Percentiles rank a stretch among this genome's conserved stretches.
Conservation (phyloP, 805 yeast genomes). For the Tetrapisispora phaffii region DNA sequence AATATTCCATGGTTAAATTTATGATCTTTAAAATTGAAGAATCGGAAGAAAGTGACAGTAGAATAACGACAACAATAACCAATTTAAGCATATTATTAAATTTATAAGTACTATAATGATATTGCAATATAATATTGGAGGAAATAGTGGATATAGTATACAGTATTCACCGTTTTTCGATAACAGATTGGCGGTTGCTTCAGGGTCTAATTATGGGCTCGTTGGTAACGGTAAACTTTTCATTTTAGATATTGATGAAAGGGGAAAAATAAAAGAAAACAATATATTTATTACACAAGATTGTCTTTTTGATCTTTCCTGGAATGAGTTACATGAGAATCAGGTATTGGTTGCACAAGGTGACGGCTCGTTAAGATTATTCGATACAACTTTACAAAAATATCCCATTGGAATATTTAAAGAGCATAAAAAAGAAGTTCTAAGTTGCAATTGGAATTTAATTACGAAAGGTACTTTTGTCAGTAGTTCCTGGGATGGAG, state of each 20-base stretch:
- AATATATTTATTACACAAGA: slow-evolving; percentile 81
- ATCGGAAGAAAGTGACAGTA: too few species aligned
- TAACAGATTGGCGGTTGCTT: slow-evolving; percentile 78
- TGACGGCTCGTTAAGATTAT: slow-evolving; percentile 77
- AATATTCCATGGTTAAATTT: too few species aligned
- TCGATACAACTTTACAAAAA: slow-evolving; percentile 48
- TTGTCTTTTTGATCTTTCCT: slow-evolving; percentile 75
- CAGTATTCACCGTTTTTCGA: slow-evolving; percentile 89
- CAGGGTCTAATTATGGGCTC: slow-evolving; percentile 86
- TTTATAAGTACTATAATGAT: slow-evolving; percentile 29
- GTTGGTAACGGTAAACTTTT: slow-evolving; percentile 87
- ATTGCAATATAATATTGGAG: slow-evolving; percentile 65
- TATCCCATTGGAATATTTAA: slow-evolving; percentile 67
- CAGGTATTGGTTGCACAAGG: slow-evolving; percentile 79
- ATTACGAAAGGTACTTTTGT: slow-evolving; percentile 60
- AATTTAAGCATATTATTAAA: too few species aligned
- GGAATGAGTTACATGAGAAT: slow-evolving; percentile 88
- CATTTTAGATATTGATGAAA: slow-evolving; percentile 55
- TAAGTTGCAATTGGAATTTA: slow-evolving; percentile 64
- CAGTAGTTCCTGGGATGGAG: slow-evolving; percentile 88
- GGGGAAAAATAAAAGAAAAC: slow-evolving; percentile 50
- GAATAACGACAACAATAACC: too few species aligned
- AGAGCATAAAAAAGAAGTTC: slow-evolving; percentile 72
- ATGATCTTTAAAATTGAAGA: too few species aligned
- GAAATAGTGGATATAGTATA: slow-evolving; percentile 79